Evolutionary conservation across 192 early-diverging fungal genomes (phyloP).

Genomic region (Coemansia sp.): DNA sequence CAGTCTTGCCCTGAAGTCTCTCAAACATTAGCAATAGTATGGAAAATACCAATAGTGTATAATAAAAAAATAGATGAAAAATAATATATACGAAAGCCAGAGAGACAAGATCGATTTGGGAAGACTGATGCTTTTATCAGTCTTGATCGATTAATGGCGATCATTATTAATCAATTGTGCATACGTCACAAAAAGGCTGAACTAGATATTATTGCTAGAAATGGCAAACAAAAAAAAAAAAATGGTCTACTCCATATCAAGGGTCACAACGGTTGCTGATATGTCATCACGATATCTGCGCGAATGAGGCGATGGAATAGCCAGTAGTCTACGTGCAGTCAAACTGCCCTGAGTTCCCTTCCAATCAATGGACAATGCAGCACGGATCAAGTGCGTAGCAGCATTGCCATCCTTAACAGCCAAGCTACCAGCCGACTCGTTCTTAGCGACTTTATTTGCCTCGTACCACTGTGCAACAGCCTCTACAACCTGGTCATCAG

Average conservation of each 20-base stretch:
- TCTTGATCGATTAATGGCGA: too few relatives aligned
- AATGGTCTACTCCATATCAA: constrained; percentile 22
- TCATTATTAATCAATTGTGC: too few relatives aligned
- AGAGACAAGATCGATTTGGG: neutral
- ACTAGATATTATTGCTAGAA: neutral
- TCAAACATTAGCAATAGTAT: constrained; percentile 27
- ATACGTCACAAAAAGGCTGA: too few relatives aligned
- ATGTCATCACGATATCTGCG: constrained; percentile 82
- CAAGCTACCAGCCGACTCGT: constrained; percentile 9
- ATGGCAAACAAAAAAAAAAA: neutral
- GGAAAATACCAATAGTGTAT: constrained; percentile 2
- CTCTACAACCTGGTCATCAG: constrained; percentile 62
- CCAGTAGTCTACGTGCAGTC: constrained; percentile 62
- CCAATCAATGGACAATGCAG: constrained; percentile 54
- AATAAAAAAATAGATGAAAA: neutral
- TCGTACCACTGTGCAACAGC: constrained; percentile 54
- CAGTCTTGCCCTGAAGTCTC: constrained; percentile 51
- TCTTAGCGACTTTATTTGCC: constrained; percentile 10
- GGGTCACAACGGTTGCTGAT: constrained; percentile 67
- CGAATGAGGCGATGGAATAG: constrained; percentile 66
- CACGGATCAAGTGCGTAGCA: constrained; percentile 71
- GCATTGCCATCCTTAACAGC: constrained; percentile 59
- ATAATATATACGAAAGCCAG: neutral
- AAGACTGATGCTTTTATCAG: too few relatives aligned
- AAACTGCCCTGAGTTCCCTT: constrained; percentile 64